Evolutionary conservation across 495 filamentous ascomycete genomes (phyloP).

Genomic region (Lasiosphaeria hispida): DNA sequence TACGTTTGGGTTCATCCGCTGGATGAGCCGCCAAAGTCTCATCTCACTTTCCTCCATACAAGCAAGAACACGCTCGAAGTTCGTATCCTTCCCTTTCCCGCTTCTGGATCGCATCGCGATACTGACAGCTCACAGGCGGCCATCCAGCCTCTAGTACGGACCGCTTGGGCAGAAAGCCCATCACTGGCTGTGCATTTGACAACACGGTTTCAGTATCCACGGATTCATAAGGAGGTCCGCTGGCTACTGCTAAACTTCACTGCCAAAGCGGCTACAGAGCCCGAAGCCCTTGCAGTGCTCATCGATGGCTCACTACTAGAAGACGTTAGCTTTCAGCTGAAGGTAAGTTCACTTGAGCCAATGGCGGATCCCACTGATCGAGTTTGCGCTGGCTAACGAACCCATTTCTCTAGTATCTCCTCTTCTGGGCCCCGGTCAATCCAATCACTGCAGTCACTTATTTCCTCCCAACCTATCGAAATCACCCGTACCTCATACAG

Average conservation of each 20-base stretch:
- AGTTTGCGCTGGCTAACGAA: conserved; percentile 35
- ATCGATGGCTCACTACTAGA: conserved; percentile 70
- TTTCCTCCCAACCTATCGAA: conserved; percentile 89
- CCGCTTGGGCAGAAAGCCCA: conserved; percentile 83
- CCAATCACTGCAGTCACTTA: conserved; percentile 89
- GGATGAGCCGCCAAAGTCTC: conserved; percentile 51
- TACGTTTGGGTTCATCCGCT: conserved; percentile 88
- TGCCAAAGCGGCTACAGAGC: conserved; percentile 71
- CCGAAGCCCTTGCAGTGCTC: conserved; percentile 78
- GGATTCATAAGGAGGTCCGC: conserved; percentile 70
- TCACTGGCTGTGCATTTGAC: conserved; percentile 79
- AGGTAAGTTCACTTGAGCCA: conserved; percentile 47
- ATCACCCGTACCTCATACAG: conserved; percentile 91
- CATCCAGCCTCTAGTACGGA: conserved; percentile 61
- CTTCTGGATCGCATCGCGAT: neutral
- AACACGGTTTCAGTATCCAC: conserved; percentile 71
- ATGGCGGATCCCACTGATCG: neutral
- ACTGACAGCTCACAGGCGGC: conserved; percentile 35
- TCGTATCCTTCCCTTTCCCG: conserved; percentile 18
- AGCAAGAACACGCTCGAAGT: conserved; percentile 54
- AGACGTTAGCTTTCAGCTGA: conserved; percentile 82
- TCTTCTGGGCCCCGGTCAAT: conserved; percentile 93
- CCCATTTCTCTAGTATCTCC: conserved; percentile 62
- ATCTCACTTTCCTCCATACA: conserved; percentile 23
- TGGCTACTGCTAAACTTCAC: conserved; percentile 77